These are phyloP conservation scores for Tagetes erecta DNA, from an alignment of 129 eudicot species.

Conservation along the genomic window DNA sequence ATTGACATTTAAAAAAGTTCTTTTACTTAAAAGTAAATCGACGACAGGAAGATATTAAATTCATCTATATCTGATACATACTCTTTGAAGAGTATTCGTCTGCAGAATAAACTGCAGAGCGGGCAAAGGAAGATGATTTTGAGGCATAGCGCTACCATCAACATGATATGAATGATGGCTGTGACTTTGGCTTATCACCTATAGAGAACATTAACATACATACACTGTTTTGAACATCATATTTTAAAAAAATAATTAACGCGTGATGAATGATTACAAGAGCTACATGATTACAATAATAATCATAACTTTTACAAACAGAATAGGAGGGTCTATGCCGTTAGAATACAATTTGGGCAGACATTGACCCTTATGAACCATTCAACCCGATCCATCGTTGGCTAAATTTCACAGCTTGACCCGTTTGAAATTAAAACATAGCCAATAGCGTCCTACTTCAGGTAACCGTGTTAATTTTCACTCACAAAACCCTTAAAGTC, in stretches of 20 bases:
- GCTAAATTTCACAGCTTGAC: not conserved
- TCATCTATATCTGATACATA: constrained; percentile 25
- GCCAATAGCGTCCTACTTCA: no score
- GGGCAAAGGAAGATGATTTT: constrained; percentile 50
- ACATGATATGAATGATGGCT: constrained; percentile 38
- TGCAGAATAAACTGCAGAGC: constrained; percentile 54
- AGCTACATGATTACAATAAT: not conserved
- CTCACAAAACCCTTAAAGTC: not conserved
- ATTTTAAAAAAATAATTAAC: not conserved
- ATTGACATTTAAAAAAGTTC: not conserved
- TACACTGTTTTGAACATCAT: no score
- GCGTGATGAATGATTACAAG: not conserved
- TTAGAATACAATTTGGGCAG: not conserved
- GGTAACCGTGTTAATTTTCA: no score
- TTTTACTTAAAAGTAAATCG: constrained; percentile 9
- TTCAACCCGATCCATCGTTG: not conserved
- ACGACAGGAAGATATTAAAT: not conserved
- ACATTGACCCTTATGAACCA: not conserved
- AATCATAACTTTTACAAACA: not conserved
- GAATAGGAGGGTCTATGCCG: not conserved
- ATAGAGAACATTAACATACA: constrained; percentile 22
- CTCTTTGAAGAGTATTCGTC: constrained; percentile 77
- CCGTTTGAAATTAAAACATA: not conserved
- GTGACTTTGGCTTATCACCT: constrained; percentile 66
- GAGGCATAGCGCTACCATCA: constrained; percentile 38